Conservation (phyloP, 306 rosid species). For the Canavalia ensiformis region DNA sequence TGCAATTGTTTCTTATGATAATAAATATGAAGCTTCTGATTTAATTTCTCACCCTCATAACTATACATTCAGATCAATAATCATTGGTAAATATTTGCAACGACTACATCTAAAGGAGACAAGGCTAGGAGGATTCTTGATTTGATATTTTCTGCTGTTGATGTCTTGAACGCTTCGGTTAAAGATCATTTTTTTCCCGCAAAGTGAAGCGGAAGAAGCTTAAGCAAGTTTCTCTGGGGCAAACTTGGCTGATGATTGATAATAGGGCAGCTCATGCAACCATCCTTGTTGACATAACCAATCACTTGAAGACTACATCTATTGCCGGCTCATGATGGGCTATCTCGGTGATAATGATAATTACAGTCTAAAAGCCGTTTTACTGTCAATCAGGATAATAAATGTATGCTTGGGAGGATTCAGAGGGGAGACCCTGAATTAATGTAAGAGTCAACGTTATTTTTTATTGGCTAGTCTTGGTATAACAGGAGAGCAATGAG, state of each 20-base stretch:
- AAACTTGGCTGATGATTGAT: not conserved
- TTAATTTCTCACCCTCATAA: constrained; percentile 7
- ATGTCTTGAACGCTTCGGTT: constrained; percentile 4
- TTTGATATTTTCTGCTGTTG: constrained; percentile 30
- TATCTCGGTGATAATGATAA: not conserved
- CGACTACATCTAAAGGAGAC: not conserved
- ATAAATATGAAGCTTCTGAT: not conserved
- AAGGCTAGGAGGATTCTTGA: constrained; percentile 25
- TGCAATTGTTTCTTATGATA: not conserved
- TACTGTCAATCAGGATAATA: not conserved
- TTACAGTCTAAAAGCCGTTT: not conserved
- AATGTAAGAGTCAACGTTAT: not conserved
- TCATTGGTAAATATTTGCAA: constrained; percentile 2
- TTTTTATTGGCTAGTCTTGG: not conserved
- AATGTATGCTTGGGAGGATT: not conserved
- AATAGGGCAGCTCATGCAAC: constrained; percentile 31
- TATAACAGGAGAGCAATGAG: not conserved
- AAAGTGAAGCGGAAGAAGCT: too few species aligned
- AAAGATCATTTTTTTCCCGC: not conserved
- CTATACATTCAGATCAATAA: not conserved
- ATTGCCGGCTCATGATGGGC: not conserved
- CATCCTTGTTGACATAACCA: constrained; percentile 1
- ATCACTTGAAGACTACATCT: not conserved
- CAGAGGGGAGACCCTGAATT: not conserved
- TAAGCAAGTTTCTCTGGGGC: not conserved